Evolutionary conservation across 2,329 filamentous ascomycete species (phyloP).

Genomic region (Zasmidium angulare): DNA sequence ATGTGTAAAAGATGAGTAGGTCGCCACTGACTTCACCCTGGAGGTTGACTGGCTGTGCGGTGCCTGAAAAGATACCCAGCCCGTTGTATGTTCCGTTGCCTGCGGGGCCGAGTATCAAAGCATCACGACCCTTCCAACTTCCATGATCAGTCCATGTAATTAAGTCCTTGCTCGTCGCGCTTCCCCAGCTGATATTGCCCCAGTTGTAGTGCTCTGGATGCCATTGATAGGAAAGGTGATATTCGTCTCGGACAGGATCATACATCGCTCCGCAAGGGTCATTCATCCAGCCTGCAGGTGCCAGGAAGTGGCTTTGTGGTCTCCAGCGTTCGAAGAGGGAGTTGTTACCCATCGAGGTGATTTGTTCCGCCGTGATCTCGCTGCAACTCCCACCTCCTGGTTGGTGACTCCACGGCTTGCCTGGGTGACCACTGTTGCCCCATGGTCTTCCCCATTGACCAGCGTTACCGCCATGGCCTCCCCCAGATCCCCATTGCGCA

Average conservation of each 20-base stretch:
- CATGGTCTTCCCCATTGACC: slow-evolving; percentile 4
- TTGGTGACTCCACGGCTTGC: not conserved
- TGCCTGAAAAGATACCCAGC: slow-evolving; percentile 55
- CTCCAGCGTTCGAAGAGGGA: slow-evolving; percentile 51
- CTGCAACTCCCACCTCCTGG: slow-evolving; percentile 19
- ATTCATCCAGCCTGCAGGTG: slow-evolving; percentile 52
- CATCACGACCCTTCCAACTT: slow-evolving; percentile 47
- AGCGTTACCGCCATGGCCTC: not conserved
- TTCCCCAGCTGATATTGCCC: slow-evolving; percentile 53
- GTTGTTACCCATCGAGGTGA: slow-evolving; percentile 45
- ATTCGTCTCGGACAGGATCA: slow-evolving; percentile 47
- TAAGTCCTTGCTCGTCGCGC: slow-evolving; percentile 53
- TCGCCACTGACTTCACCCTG: slow-evolving; percentile 48
- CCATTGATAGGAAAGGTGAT: slow-evolving; percentile 57
- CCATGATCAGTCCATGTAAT: slow-evolving; percentile 44
- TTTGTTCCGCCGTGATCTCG: slow-evolving; percentile 32
- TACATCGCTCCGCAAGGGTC: slow-evolving; percentile 54
- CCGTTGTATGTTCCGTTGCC: slow-evolving; percentile 49
- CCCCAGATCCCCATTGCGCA: not conserved
- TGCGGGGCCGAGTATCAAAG: slow-evolving; percentile 41
- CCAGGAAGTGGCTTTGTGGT: slow-evolving; percentile 46
- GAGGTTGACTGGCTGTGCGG: slow-evolving; percentile 50
- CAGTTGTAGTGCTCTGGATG: slow-evolving; percentile 49
- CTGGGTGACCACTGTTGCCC: not conserved
- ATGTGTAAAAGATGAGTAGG: slow-evolving; percentile 50